These are phyloP conservation scores for Leucogyrophana mollusca DNA, from an alignment of 768 basidiomycete species.

Conservation along the genomic window DNA sequence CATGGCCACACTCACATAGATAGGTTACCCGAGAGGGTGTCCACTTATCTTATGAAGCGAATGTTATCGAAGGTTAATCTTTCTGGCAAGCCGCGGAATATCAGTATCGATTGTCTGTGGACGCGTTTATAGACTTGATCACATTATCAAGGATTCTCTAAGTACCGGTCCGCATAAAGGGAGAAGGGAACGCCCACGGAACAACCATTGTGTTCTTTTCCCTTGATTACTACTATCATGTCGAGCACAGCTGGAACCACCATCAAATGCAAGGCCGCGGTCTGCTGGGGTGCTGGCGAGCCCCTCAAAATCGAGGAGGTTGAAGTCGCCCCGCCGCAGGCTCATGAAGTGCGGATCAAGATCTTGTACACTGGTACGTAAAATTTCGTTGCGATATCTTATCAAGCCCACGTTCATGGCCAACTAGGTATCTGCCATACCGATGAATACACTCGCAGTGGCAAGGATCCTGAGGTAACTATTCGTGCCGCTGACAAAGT, in stretches of 20 bases:
- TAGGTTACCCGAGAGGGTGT: too few relatives aligned
- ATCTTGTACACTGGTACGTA: slow-evolving; percentile 84
- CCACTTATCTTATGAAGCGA: not conserved
- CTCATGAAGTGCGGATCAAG: slow-evolving; percentile 90
- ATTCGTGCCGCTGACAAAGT: not conserved
- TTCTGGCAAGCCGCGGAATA: slow-evolving; percentile 9
- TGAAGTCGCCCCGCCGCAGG: slow-evolving; percentile 88
- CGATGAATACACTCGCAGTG: slow-evolving; percentile 95
- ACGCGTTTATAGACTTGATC: slow-evolving; percentile 3
- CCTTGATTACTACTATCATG: slow-evolving; percentile 44
- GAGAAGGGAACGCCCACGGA: slow-evolving; percentile 1
- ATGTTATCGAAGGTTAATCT: slow-evolving; percentile 2
- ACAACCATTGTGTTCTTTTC: slow-evolving; percentile 5
- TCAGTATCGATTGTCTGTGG: too few relatives aligned
- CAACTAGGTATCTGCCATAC: slow-evolving; percentile 89
- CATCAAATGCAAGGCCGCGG: slow-evolving; percentile 88
- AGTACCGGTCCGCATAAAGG: slow-evolving; percentile 1
- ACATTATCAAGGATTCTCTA: slow-evolving; percentile 3
- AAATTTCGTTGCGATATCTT: not conserved
- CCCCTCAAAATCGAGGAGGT: slow-evolving; percentile 87
- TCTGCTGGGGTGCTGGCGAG: slow-evolving; percentile 94
- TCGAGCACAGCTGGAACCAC: slow-evolving; percentile 70
- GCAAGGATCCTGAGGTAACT: slow-evolving; percentile 88
- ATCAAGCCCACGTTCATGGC: slow-evolving; percentile 4
- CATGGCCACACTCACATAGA: not conserved